Percentiles rank a stretch among this genome's conserved stretches.
phyloP scores from a whole-genome alignment of 495 filamentous ascomycete genomes.

The Pseudotulostoma volvatum region DNA sequence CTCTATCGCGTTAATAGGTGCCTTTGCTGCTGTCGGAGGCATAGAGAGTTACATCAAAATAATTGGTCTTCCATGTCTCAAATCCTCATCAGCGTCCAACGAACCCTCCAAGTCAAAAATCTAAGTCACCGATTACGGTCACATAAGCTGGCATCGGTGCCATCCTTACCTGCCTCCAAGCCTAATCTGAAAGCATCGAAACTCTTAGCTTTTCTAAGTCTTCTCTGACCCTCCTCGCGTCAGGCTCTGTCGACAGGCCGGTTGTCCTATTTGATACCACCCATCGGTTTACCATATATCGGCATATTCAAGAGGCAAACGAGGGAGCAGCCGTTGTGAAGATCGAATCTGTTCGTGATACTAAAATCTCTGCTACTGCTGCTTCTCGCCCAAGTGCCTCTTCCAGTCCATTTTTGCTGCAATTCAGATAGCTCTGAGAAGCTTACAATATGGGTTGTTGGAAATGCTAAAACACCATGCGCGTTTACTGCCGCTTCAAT shows the following conservation, averaged over 20 bases:
- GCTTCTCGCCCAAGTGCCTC: slow-evolving; percentile 12
- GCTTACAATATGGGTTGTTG: slow-evolving; percentile 13
- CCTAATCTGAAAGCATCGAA: slow-evolving; percentile 67
- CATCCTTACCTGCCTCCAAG: slow-evolving; percentile 54
- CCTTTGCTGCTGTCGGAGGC: slow-evolving; percentile 72
- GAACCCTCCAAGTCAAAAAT: slow-evolving; percentile 22
- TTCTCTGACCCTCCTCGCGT: slow-evolving; percentile 62
- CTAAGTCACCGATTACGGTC: slow-evolving; percentile 11
- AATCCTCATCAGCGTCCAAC: slow-evolving; percentile 16
- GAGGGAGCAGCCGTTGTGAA: slow-evolving; percentile 75
- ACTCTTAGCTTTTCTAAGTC: slow-evolving; percentile 67
- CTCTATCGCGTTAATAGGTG: slow-evolving; percentile 60
- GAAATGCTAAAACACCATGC: slow-evolving; percentile 10
- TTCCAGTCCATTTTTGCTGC: slow-evolving; percentile 8
- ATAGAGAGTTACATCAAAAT: slow-evolving; percentile 70
- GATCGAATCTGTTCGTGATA: slow-evolving; percentile 61
- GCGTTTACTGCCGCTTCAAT: slow-evolving; percentile 4
- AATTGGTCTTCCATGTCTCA: slow-evolving; percentile 62
- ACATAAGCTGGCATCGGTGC: slow-evolving; percentile 49
- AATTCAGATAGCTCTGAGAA: slow-evolving; percentile 11
- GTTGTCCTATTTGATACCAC: slow-evolving; percentile 78
- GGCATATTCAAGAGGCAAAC: slow-evolving; percentile 63
- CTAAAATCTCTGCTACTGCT: slow-evolving; percentile 10
- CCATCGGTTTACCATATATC: slow-evolving; percentile 63
- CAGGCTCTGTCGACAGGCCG: slow-evolving; percentile 76